These are phyloP conservation scores for Ganoderma lucidum DNA, from an alignment of 1,284 basidiomycete species.

Conservation along the genomic window DNA sequence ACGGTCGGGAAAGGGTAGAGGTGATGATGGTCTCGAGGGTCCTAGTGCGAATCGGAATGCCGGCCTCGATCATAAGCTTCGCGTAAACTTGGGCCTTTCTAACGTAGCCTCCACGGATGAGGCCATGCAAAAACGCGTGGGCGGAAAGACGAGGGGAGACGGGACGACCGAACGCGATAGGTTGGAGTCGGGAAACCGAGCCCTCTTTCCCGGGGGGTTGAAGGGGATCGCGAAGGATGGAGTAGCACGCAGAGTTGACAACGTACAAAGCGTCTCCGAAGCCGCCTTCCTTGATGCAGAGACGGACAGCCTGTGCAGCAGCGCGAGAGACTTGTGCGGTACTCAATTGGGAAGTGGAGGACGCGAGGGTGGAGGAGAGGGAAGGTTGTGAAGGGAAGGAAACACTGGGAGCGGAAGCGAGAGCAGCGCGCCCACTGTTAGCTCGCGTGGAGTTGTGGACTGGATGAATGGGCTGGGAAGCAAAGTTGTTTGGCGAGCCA, in stretches of 20 bases:
- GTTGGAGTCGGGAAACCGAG: constrained; percentile 34
- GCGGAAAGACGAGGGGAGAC: constrained; percentile 65
- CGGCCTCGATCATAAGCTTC: constrained; percentile 58
- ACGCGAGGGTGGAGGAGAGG: constrained; percentile 10
- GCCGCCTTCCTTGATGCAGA: constrained; percentile 52
- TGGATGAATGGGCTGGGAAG: constrained; percentile 8
- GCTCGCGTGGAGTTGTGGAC: neutral
- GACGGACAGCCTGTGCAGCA: constrained; percentile 60
- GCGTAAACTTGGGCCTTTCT: constrained; percentile 59
- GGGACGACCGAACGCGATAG: constrained; percentile 56
- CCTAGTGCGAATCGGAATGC: constrained; percentile 53
- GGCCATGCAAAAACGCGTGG: constrained; percentile 69
- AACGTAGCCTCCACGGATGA: constrained; percentile 58
- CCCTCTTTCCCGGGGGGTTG: constrained; percentile 3
- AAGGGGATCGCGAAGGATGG: constrained; percentile 38
- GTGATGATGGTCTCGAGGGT: constrained; percentile 58
- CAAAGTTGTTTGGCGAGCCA: neutral
- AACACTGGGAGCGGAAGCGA: neutral
- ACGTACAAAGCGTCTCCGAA: constrained; percentile 61
- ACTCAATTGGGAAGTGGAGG: constrained; percentile 37
- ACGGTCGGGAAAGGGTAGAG: constrained; percentile 40
- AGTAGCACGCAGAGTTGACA: constrained; percentile 62
- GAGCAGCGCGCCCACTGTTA: constrained; percentile 4
- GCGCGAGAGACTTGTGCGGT: constrained; percentile 57
- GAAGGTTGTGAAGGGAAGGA: neutral